phyloP scores from a whole-genome alignment of 345 rosid genomes.

The Hibiscus tridactylites region DNA sequence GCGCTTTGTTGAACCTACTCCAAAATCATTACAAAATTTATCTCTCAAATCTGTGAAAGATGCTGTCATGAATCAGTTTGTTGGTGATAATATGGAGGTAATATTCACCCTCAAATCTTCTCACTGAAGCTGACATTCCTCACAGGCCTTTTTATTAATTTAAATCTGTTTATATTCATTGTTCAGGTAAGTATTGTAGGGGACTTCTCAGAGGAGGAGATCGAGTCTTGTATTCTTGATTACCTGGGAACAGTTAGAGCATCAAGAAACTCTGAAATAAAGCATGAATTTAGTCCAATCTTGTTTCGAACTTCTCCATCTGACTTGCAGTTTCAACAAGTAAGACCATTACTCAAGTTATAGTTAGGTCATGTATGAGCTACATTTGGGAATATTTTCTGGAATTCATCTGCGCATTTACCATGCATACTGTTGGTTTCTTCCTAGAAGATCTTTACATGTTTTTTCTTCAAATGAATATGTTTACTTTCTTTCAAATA shows the following conservation, averaged over 20 bases:
- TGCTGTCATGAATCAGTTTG: constrained; percentile 94
- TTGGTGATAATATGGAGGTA: constrained; percentile 96
- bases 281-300: constrained; percentile 42
- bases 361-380: not conserved
- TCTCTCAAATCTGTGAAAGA: constrained; percentile 67
- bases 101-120: constrained; percentile 1
- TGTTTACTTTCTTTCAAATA: constrained; percentile 24
- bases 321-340: constrained; percentile 77
- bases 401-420: not conserved
- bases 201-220: constrained; percentile 84
- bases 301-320: constrained; percentile 66
- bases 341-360: constrained; percentile 28
- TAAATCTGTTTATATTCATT: constrained; percentile 11
- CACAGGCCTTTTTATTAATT: constrained; percentile 3
- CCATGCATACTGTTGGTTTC: constrained; percentile 4
- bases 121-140: not conserved
- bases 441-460: not conserved
- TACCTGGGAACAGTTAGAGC: constrained; percentile 89
- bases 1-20: constrained; percentile 93
- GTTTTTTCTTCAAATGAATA: not conserved
- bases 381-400: not conserved
- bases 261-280: constrained; percentile 30
- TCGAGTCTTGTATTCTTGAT: constrained; percentile 82
- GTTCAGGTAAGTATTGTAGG: constrained; percentile 90
- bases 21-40: constrained; percentile 73